Evolutionary conservation across 345 rosid species (phyloP).

Genomic region (Cardamine chenopodiifolia): DNA sequence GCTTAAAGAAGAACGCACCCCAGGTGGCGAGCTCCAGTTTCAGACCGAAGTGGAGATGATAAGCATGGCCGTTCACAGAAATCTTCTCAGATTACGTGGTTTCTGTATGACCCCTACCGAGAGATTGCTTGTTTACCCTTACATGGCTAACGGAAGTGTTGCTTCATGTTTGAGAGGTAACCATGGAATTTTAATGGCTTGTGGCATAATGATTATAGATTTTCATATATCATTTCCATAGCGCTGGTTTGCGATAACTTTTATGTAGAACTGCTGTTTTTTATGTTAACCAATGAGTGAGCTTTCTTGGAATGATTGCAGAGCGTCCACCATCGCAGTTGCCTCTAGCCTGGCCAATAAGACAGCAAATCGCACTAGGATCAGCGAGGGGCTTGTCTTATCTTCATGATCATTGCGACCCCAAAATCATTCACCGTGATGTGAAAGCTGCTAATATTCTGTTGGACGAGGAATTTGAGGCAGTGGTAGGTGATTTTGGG

Average conservation of each 20-base stretch:
- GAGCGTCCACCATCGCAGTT: conserved; percentile 81
- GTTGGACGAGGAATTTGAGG: conserved; percentile 92
- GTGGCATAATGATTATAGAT: background rate
- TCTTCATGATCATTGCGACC: conserved; percentile 97
- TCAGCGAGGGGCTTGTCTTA: conserved; percentile 93
- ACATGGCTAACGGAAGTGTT: conserved; percentile 98
- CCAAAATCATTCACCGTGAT: conserved; percentile 94
- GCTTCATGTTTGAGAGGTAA: conserved; percentile 93
- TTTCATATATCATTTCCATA: background rate
- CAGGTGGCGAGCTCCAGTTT: conserved; percentile 97
- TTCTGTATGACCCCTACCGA: conserved; percentile 98
- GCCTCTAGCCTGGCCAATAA: conserved; percentile 84
- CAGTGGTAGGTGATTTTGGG: conserved; percentile 95
- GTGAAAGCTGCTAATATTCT: conserved; percentile 95
- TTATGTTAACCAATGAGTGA: conserved; percentile 6
- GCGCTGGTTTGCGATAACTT: background rate
- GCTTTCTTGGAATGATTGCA: conserved; percentile 32
- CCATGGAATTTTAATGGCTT: background rate
- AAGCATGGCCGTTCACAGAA: conserved; percentile 97
- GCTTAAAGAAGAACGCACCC: conserved; percentile 92
- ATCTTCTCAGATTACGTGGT: conserved; percentile 81
- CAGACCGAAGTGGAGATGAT: conserved; percentile 98
- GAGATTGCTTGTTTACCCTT: conserved; percentile 87
- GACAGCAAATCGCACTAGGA: conserved; percentile 84
- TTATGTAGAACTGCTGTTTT: background rate